Base-by-base conservation (phyloP, 352 stramenopile species). In the Bremia lactucae region DNA sequence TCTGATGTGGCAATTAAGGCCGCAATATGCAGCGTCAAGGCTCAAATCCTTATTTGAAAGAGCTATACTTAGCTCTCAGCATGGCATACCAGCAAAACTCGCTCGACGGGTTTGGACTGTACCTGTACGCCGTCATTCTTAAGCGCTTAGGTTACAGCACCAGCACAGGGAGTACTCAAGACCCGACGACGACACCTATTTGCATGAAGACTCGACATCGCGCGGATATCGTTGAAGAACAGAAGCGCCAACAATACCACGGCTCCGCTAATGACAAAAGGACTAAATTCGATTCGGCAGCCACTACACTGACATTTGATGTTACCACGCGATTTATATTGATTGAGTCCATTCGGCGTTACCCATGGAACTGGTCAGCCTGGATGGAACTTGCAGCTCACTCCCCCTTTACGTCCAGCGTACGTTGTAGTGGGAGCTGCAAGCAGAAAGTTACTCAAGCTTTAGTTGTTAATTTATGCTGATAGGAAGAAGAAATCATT, bases 351-450 rank as follows among this genome's bases (percentile, higher is more conserved):
- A 83, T 92, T 36, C 63, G 61, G 8, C 48, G 55, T 7, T 89
- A 82, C 42, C 80, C 80, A 11, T 92, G 68, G 68, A 98, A 98
- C 67, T 98, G 95, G 95, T 97, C 89, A 24, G 94, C 94, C 8
- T 98, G 95, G 95, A 90, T 98, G 56, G 94, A 98, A 58, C 66
- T 98, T 2, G 84, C 74, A 16, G 44, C 63, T 21, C 62, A 82
- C 35, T 85, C 70, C 18, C 68, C 68, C 15, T 85, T 83, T 42
- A 88, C 59, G 22, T 80, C 62, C 10, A 62, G 49, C 22, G 45
- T 62, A 40, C 37, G 55, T 51, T 19, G 2, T 11, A 38, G 13
- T 16, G 18, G 26, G 21, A 26, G 3, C 14, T 38, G 4, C 18
- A 28, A 43, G 5, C n/a, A 4, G 13, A 18, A 6, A 11, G 29